Evolutionary conservation across 1,284 basidiomycete genomes (phyloP).

Genomic region (Marasmius oreades): DNA sequence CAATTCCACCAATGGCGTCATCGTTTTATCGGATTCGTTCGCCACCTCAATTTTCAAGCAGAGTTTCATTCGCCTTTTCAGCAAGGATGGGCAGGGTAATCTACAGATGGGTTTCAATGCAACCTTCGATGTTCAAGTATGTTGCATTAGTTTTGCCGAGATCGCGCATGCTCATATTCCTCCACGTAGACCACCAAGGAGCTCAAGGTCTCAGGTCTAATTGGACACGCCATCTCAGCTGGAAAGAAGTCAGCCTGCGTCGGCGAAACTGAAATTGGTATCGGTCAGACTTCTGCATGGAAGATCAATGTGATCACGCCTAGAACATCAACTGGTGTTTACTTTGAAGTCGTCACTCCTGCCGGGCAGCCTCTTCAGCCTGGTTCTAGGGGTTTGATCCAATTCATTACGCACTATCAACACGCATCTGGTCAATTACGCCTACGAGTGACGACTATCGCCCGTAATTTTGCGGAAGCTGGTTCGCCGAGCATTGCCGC

Average conservation of each 20-base stretch:
- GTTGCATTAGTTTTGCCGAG: conserved; percentile 18
- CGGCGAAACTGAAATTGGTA: conserved; percentile 99
- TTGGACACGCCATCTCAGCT: conserved; percentile 95
- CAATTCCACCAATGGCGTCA: conserved; percentile 95
- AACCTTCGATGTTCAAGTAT: conserved; percentile 94
- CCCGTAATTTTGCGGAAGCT: conserved; percentile 96
- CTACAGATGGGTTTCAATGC: conserved; percentile 99
- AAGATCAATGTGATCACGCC: conserved; percentile 92
- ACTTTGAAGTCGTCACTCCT: conserved; percentile 99
- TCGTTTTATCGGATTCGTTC: conserved; percentile 96
- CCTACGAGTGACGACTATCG: conserved; percentile 94
- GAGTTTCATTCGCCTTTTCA: conserved; percentile 91
- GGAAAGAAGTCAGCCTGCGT: conserved; percentile 97
- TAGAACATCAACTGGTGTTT: conserved; percentile 87
- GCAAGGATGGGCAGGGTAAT: conserved; percentile 91
- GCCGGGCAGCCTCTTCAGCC: conserved; percentile 92
- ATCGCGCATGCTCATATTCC: neutral
- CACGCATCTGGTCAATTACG: conserved; percentile 94
- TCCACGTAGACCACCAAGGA: conserved; percentile 90
- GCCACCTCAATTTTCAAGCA: conserved; percentile 99
- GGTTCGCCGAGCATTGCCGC: conserved; percentile 91
- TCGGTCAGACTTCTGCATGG: conserved; percentile 99
- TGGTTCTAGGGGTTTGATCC: conserved; percentile 92
- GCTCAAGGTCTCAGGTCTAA: conserved; percentile 96
- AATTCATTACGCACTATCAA: conserved; percentile 99